Base-by-base conservation (phyloP, 129 eudicot species). In the Saposhnikovia divaricata region DNA sequence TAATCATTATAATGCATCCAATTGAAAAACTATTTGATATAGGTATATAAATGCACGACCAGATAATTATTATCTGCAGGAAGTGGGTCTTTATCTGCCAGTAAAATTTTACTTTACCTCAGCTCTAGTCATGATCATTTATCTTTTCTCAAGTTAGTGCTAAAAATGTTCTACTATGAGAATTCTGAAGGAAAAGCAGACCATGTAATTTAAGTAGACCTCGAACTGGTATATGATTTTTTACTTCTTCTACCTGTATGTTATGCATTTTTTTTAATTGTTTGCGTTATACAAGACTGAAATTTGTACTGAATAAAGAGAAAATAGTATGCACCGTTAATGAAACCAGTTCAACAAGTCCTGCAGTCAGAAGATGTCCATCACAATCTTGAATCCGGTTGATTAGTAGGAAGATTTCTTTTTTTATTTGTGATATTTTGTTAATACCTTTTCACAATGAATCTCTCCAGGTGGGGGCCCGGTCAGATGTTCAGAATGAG, bases 391-490 rank as follows among this genome's bases (percentile, higher is more conserved):
- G 59, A 18, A 51, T 18, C 23, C 59, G 4, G 59, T 51, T 51
- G 0, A 21, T 66, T 8, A 31, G 13, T 31, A 31, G 69, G 3
- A 61, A 9, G 4, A 25, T 2, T n/a, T 7, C 6, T 59, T 18
- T 48, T 72, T 44, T 37, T 53, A 27, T 15, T 40, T 37, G 31
- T 25, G 2, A 28, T 9, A 38, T 39, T 74, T 43, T 74, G 11
- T 9, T n/a, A 1, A 74, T 42, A 74, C 39, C 39, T 74, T 74
- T 73, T 40, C 28, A 44, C 34, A 44, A 31, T 44, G 12, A 9
- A 44, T 27, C 19, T 77, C 83, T 81, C 71, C 90, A 96, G 99
- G 89, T 92, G 97, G 99, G 99, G 16, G 97, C 98, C 13, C 83
- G 97, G 51, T 88, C 99, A 42, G 79, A 85, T 77, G 88, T 96